phyloP scores from a whole-genome alignment of 1,284 basidiomycete genomes.

The Anthracocystis panici-leucophaei region DNA sequence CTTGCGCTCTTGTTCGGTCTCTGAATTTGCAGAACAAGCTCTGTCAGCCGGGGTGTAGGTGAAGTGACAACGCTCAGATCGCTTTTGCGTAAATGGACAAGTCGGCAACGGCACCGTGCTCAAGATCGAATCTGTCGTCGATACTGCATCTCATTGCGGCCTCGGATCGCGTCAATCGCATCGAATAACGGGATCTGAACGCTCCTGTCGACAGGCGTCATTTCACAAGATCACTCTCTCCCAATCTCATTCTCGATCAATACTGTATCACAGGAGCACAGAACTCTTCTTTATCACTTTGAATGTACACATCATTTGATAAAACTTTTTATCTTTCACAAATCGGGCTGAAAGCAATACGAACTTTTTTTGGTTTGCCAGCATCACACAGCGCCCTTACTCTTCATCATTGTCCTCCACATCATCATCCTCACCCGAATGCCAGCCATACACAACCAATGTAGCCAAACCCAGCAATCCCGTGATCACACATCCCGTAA shows the following conservation, averaged over 20 bases:
- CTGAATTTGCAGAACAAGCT: background rate
- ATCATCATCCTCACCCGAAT: slow-evolving; percentile 35
- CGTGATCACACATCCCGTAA: slow-evolving; percentile 85
- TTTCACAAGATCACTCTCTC: background rate
- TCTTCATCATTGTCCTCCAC: slow-evolving; percentile 46
- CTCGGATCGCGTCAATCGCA: background rate
- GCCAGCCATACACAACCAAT: slow-evolving; percentile 80
- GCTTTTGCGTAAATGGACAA: background rate
- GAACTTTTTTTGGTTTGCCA: background rate
- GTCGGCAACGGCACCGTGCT: background rate
- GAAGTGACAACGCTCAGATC: slow-evolving; percentile 5
- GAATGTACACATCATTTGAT: too few species aligned
- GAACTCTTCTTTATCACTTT: background rate
- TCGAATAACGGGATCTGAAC: background rate
- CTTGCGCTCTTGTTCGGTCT: too few species aligned
- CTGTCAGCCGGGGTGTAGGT: background rate
- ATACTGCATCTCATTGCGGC: background rate
- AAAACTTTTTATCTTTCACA: background rate
- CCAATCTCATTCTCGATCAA: background rate
- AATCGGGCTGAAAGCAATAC: background rate
- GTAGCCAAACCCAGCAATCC: slow-evolving; percentile 83
- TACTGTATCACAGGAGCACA: background rate
- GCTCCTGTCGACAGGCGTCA: background rate
- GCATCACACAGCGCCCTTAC: background rate
- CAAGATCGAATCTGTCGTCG: background rate